Evolutionary conservation across 2,329 filamentous ascomycete genomes (phyloP), one percentile per base, ranked within the genome.

Genomic region (Talaromyces sp.): DNA sequence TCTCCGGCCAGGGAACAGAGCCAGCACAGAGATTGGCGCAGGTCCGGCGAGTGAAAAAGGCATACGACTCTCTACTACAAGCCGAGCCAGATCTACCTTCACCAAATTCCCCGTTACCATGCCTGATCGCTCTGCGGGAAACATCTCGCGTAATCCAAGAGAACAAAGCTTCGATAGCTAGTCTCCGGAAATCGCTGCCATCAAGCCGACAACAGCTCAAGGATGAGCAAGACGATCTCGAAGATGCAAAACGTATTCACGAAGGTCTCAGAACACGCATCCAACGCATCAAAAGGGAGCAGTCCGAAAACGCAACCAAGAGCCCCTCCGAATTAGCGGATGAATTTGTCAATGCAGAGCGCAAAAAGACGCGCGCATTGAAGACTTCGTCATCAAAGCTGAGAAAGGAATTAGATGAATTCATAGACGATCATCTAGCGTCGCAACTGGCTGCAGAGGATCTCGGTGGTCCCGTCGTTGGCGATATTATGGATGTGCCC

Each of bases 401-500:
- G 17, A 85, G 90, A 64, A 84, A 83, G 65, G 83, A 86, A 0
- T 83, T 96, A 64, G 86, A 89, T 68, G 80, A 79, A 17, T 96
- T 96, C 72, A 88, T 94, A 65, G 86, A 91, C 67, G 80, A 86
- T 51, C 84, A 87, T 47, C 83, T 96, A 1, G 90, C 90, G 1
- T 79, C 85, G 2, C 91, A 94, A 87, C 82, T 96, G 51, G 92
- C 91, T 6, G 91, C 91, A 0, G 92, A 96, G 78, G 91, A 93
- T 72, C 83, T 93, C 1, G 92, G 92, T 7, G 92, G 92, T 0
- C 92, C 92, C 0, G 89, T 93, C 11, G 91, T 93, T 0, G 91
- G 92, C 3, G 89, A 92, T 69, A 82, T 89, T 70, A 82, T 90
- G 72, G 87, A 90, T 78, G 88, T 81, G 70, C 84, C 81, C 8